Base-by-base conservation (phyloP, 2,329 filamentous ascomycete species). In the Phaeosphaeriaceae sp. region DNA sequence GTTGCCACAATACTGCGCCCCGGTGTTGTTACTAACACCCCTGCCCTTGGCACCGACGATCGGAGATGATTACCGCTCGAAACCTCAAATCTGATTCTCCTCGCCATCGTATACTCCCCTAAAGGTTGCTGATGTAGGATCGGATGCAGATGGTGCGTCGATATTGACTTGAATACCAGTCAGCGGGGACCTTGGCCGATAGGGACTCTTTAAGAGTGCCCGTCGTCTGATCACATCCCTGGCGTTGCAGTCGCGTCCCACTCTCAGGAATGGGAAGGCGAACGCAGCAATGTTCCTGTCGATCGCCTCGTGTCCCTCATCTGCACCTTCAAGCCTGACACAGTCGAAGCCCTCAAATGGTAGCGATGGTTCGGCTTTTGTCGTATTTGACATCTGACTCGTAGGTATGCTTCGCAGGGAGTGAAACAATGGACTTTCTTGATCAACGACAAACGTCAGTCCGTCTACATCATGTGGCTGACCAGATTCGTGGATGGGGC, bases 401-500 rank as follows among this genome's bases (percentile, higher is more conserved):
- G 17, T 5, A 40, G 36, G 36, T 40, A n/a, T 15, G 13, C 15
- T 15, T 17, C 5, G 36, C 36, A 40, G 13, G 36, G 11, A 40
- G 4, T 40, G 11, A 15, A 17, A 40, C 36, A 40, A 40, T 40
- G 36, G 11, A n/a, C 15, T 40, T 6, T 17, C 5, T 40, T 40
- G 36, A 15, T 15, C 11, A n/a, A 41, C 7, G 20, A 56, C 46
- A 47, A 58, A 58, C 7, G 47, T 44, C 17, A 54, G 19, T 20
- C 56, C 56, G 20, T 57, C 40, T n/a, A 58, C 47, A 13, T 58
- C 27, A 4, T 45, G 1, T 21, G 46, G 27, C 7, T 46, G 9
- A 0, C 48, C 45, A 19, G n/a, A 49, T 11, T 31, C 36, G 17
- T 36, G 13, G 41, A 24, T 46, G 19, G 48, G 11, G 9, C 31